Percentiles rank a stretch among this genome's conserved stretches.
Evolutionary conservation across 495 filamentous ascomycete species (phyloP).

Genomic region (Neurospora discreta): DNA sequence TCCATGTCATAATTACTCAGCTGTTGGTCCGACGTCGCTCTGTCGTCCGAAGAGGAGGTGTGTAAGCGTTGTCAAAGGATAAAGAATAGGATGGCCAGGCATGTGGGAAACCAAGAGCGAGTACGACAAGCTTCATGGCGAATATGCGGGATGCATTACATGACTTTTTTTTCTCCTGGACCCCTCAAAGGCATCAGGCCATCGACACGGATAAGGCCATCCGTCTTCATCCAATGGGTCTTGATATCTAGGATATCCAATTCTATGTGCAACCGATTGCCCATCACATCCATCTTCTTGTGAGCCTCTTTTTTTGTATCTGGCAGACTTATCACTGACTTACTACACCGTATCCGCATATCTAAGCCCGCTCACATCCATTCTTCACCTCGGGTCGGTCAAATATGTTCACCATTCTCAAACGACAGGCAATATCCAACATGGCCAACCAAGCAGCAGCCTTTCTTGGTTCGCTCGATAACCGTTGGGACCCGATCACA

Average conservation of each 20-base stretch:
- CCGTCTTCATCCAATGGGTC: neutral
- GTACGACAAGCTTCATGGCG: neutral
- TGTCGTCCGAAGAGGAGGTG: neutral
- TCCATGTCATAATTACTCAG: neutral
- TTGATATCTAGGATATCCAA: neutral
- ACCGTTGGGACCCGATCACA: neutral
- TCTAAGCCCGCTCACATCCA: neutral
- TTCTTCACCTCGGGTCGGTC: neutral
- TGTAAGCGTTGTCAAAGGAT: too few relatives aligned
- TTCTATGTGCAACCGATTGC: neutral
- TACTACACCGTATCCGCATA: neutral
- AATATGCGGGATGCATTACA: neutral
- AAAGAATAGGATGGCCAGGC: too few relatives aligned
- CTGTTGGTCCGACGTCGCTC: constrained; percentile 2
- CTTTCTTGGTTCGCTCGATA: neutral
- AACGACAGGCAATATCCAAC: neutral
- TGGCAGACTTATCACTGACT: neutral
- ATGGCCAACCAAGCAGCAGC: neutral
- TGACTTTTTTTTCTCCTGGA: neutral
- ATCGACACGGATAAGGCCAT: neutral
- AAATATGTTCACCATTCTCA: neutral
- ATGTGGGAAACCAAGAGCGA: neutral
- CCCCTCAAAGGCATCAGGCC: neutral
- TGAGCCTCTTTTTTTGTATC: neutral
- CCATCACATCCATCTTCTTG: neutral